These are phyloP conservation scores for Rutstroemia sp. DNA, from an alignment of 2,329 filamentous ascomycete genomes.

Conservation along the genomic window DNA sequence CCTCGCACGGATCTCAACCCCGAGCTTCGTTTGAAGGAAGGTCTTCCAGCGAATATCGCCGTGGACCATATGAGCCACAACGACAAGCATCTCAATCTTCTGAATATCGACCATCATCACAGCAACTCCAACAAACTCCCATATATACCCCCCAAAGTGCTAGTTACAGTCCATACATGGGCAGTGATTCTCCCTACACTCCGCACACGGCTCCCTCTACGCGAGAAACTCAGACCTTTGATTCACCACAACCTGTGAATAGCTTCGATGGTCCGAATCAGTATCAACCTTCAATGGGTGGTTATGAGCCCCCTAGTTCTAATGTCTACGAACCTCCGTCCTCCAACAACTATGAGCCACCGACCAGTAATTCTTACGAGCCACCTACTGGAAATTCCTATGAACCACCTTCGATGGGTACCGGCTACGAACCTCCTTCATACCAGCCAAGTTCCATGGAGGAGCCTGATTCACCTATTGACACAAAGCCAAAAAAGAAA, in stretches of 20 bases:
- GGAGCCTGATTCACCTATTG: constrained; percentile 32
- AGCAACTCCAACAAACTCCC: constrained; percentile 24
- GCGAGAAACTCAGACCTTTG: background rate
- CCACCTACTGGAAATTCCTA: constrained; percentile 19
- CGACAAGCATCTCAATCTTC: constrained; percentile 34
- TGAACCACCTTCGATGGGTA: constrained; percentile 28
- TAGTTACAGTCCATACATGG: constrained; percentile 17
- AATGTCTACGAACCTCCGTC: constrained; percentile 33
- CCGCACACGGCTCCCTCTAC: background rate
- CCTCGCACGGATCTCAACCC: constrained; percentile 28
- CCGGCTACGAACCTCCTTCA: constrained; percentile 37
- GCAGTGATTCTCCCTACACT: constrained; percentile 7
- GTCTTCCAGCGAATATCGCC: constrained; percentile 36
- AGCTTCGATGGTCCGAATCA: constrained; percentile 13
- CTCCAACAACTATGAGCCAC: constrained; percentile 20
- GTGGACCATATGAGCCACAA: constrained; percentile 35
- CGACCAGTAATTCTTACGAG: constrained; percentile 19
- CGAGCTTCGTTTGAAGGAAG: constrained; percentile 37
- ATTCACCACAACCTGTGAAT: constrained; percentile 18
- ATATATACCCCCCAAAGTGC: constrained; percentile 20
- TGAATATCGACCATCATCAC: constrained; percentile 30
- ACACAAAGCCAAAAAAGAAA: constrained; percentile 55
- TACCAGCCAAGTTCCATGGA: constrained; percentile 46
- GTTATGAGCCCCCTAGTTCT: constrained; percentile 10
- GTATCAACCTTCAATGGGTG: constrained; percentile 10